Percentiles rank a stretch among this genome's conserved stretches.
phyloP scores from a whole-genome alignment of 768 basidiomycete species.

The Mycena rosella region DNA sequence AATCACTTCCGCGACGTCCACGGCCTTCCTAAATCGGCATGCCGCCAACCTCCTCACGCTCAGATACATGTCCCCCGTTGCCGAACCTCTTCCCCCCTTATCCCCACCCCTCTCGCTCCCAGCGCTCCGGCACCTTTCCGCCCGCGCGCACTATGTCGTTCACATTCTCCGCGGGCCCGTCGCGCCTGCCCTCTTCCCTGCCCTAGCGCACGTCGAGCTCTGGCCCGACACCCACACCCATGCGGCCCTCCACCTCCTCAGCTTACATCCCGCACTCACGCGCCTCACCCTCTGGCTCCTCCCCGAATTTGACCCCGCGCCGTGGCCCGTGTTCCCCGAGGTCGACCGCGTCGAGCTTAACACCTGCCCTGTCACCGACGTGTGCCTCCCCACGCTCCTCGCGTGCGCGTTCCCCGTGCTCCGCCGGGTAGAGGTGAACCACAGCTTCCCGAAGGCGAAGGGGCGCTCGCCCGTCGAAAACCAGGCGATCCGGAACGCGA shows the following conservation, averaged over 20 bases:
- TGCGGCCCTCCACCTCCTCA: conserved; percentile 11
- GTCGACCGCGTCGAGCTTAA: background rate
- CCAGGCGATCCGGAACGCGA: background rate
- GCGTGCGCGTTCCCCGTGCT: conserved; percentile 21
- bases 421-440: conserved; percentile 1
- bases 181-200: background rate
- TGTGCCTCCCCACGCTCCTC: conserved; percentile 4
- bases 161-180: background rate
- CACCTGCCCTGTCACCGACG: background rate
- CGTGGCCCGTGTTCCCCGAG: conserved; percentile 10
- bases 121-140: conserved; percentile 5
- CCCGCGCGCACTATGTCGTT: conserved; percentile 24
- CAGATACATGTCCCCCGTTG: conserved; percentile 24
- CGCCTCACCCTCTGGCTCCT: conserved; percentile 7
- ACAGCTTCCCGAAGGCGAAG: background rate
- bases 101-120: background rate
- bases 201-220: conserved; percentile 13
- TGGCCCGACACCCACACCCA: conserved; percentile 7
- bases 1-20: conserved; percentile 8
- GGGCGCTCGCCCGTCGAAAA: background rate
- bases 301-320: background rate
- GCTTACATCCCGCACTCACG: background rate
- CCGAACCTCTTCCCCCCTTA: background rate
- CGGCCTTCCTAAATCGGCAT: conserved; percentile 26
- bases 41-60: background rate